Evolutionary conservation across 208 protist species (phyloP), one percentile per base, ranked within the genome.

Genomic region (Porcisia deanei): DNA sequence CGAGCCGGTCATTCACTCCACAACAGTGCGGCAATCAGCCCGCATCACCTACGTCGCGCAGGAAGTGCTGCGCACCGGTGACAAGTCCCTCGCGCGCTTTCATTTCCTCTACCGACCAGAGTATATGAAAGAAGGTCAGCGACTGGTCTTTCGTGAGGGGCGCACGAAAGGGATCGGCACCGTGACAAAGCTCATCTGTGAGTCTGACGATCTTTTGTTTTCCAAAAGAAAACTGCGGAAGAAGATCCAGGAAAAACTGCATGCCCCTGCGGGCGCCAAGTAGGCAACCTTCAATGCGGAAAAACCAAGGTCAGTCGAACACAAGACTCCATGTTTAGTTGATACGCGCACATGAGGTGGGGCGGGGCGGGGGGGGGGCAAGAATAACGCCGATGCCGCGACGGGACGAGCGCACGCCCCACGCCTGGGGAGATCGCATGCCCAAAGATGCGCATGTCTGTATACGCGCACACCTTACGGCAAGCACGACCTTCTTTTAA

Each of bases 1-100:
- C 86, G 97, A 99, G 81, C 96, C 98, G 9, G 96, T 99, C 39
- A 97, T 99, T 41, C 99, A 99, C 87, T 98, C 87, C 34, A 86
- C 83, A 1, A 98, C 96, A 4, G 89, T 99, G 59, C 88, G 94
- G 55, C 94, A 98, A 82, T 93, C 93, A 3, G 94, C 93, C 1
- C 88, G 88, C 43, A 96, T 98, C 59, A 94, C 88, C 37, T 91
- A 90, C 60, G 88, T 98, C 5, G 95, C 93, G 63, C 88, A 91
- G 59, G 96, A 98, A 54, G 81, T 98, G 22, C 85, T 99, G 8
- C 89, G 98, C 72, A 99, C 98, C 4, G 98, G 98, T 18, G 98
- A 99, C 74, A 82, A 85, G 25, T 94, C 97, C 3, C 84, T 91
- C n/a, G 97, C 99, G 2, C 86, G 88, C 57, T 99, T 99, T 73